Base-by-base conservation (phyloP, 2,329 filamentous ascomycete genomes). In the Penicillium sp. region DNA sequence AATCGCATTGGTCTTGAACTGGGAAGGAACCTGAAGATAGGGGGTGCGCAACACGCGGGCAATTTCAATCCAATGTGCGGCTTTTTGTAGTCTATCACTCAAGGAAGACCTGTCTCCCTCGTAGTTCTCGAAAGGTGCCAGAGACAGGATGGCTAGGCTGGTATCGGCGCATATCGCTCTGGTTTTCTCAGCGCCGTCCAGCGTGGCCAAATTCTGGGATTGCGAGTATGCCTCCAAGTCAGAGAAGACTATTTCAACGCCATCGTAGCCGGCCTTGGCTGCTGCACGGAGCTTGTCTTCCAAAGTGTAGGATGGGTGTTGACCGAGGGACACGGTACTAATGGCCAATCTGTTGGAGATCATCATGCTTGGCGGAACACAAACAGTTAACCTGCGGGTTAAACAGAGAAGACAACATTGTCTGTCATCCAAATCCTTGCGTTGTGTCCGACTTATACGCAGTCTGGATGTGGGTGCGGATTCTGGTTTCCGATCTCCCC, bases 121-220 rank as follows among this genome's bases (percentile, higher is more conserved):
- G 37, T 60, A 67, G 41, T 66, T 65, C 39, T 65, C 59, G 15
- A 69, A 65, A 1, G 64, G 56, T 4, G 57, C 62, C 10, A 65
- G 32, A 1, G 59, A 48, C 3, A 67, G 13, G 3, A 65, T 56
- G 7, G 51, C 39, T 1, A 67, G 13, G 4, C 41, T 23, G 20
- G 30, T 21, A 0, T 48, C 15, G 7, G 47, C 40, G 39, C 59
- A 60, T 7, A 56, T n/a, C 1, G 20, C 33, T 9, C 37, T 43
- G 31, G 54, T 51, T 13, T 30, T 34, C 11, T 48, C 27, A 5
- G 59, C 58, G 4, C 46, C 57, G 2, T 39, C 36, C 3, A 46
- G 23, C 4, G 57, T 43, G 20, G 54, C 33, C 10, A 59, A 20
- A 1, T 39, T 37, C 6, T 55, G 41, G 1, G 7, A 15, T 17